Percentiles rank a stretch among this genome's conserved stretches.
These are phyloP conservation scores for Letharia lupina DNA, from an alignment of 495 filamentous ascomycete species.

Conservation along the genomic window DNA sequence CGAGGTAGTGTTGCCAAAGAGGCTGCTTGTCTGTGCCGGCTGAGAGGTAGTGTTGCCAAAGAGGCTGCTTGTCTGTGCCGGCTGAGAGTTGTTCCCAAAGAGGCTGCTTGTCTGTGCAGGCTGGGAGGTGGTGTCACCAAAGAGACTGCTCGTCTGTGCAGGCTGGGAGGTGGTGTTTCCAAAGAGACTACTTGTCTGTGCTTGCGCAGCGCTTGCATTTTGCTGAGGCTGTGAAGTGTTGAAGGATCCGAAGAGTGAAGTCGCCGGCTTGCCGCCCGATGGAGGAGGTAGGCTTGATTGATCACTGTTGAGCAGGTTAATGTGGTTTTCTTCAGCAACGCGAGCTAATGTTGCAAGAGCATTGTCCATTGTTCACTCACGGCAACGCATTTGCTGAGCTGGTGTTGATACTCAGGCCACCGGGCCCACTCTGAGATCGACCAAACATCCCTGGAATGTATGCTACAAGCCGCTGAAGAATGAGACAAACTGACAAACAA, in stretches of 20 bases:
- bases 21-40: slow-evolving; percentile 24
- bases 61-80: slow-evolving; percentile 24
- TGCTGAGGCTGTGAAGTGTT: slow-evolving; percentile 15
- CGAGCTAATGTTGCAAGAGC: not conserved
- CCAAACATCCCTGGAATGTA: slow-evolving; percentile 22
- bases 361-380: slow-evolving; percentile 39
- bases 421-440: slow-evolving; percentile 26
- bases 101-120: not conserved
- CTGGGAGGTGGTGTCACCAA: slow-evolving; percentile 19
- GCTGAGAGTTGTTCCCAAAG: not conserved
- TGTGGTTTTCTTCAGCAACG: not conserved
- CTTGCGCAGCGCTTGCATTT: slow-evolving; percentile 23
- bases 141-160: slow-evolving; percentile 30
- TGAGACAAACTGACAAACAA: not conserved
- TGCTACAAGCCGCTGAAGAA: not conserved
- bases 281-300: slow-evolving; percentile 15
- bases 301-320: not conserved
- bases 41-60: slow-evolving; percentile 34
- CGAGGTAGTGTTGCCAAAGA: slow-evolving; percentile 30
- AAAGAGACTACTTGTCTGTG: slow-evolving; percentile 28
- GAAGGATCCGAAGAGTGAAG: slow-evolving; percentile 27
- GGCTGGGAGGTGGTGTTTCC: slow-evolving; percentile 29
- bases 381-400: slow-evolving; percentile 62
- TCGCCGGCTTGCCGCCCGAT: slow-evolving; percentile 13
- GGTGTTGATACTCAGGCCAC: slow-evolving; percentile 72